Evolutionary conservation across 768 basidiomycete genomes (phyloP), one percentile per base, ranked within the genome.

Genomic region (Lentinula boryana): DNA sequence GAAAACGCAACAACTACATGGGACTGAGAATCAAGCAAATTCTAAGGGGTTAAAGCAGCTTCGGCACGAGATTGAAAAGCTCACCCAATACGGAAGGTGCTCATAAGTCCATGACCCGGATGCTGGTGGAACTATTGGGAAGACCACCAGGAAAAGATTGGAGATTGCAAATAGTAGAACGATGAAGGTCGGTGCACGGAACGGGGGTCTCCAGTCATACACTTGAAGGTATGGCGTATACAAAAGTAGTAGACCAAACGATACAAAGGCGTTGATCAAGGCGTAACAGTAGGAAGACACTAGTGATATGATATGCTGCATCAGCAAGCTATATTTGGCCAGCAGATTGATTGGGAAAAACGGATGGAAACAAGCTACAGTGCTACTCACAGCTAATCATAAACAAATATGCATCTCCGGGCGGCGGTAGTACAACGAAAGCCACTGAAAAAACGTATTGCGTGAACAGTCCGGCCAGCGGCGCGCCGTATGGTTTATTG

Each of bases 341-440:
- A 35, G 32, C 21, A 40, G 1, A 18, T 5, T n/a, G 6, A 35
- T 52, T 0, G 16, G 12, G 16, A 46, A 33, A 27, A 27, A 4
- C 27, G 27, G 33, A 48, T 27, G 21, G 8, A 7, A 48, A 23
- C 5, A 12, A 23, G 27, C 23, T 23, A 27, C 27, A 27, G 27
- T 8, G 35, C 2, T 21, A 69, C 86, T 63, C 56, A 87, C 88
- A 68, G 66, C 83, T 87, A 60, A 88, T 76, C 65, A 85, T 77
- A 70, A 92, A 89, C 33, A 84, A 76, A 66, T 89, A 92, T 0
- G 87, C 87, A 64, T 91, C 89, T 2, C 91, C 89, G 0, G 87
- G 80, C 0, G 89, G 90, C 0, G 85, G 76, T 1, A 77, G 76
- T 5, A 84, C 65, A 51, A 87, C 74, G 60, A 88, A 74, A 10